A percentile compares a stretch with the other conserved stretches of the same genome.
Evolutionary conservation across 1,139 yeast genomes (phyloP).

Genomic region (Candida mesenterica): DNA sequence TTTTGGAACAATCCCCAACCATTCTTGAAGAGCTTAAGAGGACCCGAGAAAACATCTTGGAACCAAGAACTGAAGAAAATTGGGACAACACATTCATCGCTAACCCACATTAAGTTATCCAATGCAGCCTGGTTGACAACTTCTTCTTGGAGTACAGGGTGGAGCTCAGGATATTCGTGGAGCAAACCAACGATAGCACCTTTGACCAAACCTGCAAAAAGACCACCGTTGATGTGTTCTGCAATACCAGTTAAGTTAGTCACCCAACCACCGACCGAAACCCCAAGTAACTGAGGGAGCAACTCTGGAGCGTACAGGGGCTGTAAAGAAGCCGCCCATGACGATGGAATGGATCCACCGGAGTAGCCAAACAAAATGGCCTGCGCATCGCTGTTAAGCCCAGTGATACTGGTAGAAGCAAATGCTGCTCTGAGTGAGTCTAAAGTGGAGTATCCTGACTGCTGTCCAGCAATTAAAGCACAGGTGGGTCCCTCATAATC

Average conservation of each 20-base stretch:
- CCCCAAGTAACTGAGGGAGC: constrained; percentile 11
- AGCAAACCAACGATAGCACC: constrained; percentile 26
- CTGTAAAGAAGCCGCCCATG: constrained; percentile 19
- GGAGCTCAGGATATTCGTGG: constrained; percentile 23
- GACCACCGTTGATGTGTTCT: constrained; percentile 21
- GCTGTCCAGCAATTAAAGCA: constrained; percentile 28
- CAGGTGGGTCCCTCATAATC: constrained; percentile 32
- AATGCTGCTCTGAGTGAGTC: constrained; percentile 28
- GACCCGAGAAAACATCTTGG: constrained; percentile 19
- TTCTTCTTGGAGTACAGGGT: constrained; percentile 1
- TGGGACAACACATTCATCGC: constrained; percentile 9
- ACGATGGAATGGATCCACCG: constrained; percentile 18
- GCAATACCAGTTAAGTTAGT: constrained; percentile 20
- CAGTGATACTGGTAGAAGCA: constrained; percentile 20
- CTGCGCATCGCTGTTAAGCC: constrained; percentile 20
- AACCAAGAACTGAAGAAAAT: constrained; percentile 12
- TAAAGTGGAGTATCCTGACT: constrained; percentile 26
- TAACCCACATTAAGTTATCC: constrained; percentile 4
- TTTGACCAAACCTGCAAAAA: constrained; percentile 26
- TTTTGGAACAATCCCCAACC: constrained; percentile 20
- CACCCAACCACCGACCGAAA: constrained; percentile 16
- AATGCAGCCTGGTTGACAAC: background rate
- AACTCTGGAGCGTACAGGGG: constrained; percentile 20
- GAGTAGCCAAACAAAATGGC: constrained; percentile 31
- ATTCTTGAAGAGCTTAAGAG: constrained; percentile 11